Evolutionary conservation across 202 grass and related monocot species (phyloP).

Genomic region (Elaeis oleifera): DNA sequence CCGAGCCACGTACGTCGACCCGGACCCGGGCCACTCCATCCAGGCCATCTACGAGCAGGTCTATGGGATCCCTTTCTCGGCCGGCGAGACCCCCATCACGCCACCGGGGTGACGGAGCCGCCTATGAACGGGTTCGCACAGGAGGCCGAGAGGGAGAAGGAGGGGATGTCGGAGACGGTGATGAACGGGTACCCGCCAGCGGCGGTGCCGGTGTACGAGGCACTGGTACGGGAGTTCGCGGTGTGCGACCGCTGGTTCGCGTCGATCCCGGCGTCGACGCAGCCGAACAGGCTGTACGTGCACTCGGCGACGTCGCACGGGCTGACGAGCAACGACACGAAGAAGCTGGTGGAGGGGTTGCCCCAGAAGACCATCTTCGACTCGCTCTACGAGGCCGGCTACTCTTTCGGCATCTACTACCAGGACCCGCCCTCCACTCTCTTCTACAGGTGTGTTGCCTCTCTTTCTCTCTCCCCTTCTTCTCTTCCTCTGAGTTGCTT

Average conservation of each 20-base stretch:
- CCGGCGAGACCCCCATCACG: slow-evolving; percentile 37
- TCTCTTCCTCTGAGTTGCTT: no score
- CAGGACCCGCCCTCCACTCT: slow-evolving; percentile 59
- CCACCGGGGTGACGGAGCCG: slow-evolving; percentile 22
- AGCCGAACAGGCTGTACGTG: slow-evolving; percentile 68
- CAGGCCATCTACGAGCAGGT: slow-evolving; percentile 86
- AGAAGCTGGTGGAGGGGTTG: slow-evolving; percentile 31
- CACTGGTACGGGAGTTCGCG: slow-evolving; percentile 51
- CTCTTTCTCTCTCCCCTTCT: not conserved
- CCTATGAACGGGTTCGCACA: slow-evolving; percentile 77
- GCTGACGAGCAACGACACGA: slow-evolving; percentile 44
- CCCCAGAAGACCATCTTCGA: slow-evolving; percentile 91
- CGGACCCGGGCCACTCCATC: slow-evolving; percentile 81
- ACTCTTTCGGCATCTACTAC: slow-evolving; percentile 65
- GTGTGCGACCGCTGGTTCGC: slow-evolving; percentile 91
- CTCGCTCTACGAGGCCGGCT: slow-evolving; percentile 44
- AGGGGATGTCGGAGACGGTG: slow-evolving; percentile 37
- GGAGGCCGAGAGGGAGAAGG: slow-evolving; percentile 44
- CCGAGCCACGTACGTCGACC: slow-evolving; percentile 58
- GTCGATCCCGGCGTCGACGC: slow-evolving; percentile 61
- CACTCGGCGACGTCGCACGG: slow-evolving; percentile 83
- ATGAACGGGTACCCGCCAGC: slow-evolving; percentile 74
- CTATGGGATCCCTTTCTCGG: slow-evolving; percentile 43
- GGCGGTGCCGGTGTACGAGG: slow-evolving; percentile 58
- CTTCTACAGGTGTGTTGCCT: slow-evolving; percentile 31